phyloP scores from a whole-genome alignment of 768 basidiomycete genomes.

The Leccinum variicolor region DNA sequence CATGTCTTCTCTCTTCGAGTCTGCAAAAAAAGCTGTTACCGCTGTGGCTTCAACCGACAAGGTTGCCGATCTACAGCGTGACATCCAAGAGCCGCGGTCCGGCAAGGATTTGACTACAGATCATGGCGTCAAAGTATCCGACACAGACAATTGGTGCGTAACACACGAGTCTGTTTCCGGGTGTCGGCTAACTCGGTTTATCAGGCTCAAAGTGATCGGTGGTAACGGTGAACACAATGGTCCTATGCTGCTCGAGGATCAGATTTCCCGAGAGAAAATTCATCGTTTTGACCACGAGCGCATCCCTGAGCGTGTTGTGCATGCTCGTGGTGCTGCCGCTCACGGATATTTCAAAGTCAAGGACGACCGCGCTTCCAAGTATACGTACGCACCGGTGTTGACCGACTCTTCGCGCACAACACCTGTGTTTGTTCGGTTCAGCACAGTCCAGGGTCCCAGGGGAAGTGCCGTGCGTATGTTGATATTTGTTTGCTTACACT shows the following conservation, averaged over 20 bases:
- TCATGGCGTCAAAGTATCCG: slow-evolving; percentile 52
- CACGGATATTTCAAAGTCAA: slow-evolving; percentile 81
- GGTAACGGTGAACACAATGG: slow-evolving; percentile 49
- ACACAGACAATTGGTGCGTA: slow-evolving; percentile 64
- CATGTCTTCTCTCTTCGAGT: slow-evolving; percentile 17
- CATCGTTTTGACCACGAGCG: slow-evolving; percentile 84
- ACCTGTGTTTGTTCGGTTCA: slow-evolving; percentile 80
- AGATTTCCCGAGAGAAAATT: slow-evolving; percentile 71
- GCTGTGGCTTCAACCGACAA: slow-evolving; percentile 15
- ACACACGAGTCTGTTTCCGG: background rate
- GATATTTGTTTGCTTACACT: background rate
- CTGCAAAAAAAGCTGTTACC: slow-evolving; percentile 13
- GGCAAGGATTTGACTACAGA: slow-evolving; percentile 50
- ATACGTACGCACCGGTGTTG: slow-evolving; percentile 66
- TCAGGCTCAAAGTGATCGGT: slow-evolving; percentile 51
- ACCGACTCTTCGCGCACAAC: slow-evolving; percentile 72
- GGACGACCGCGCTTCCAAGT: slow-evolving; percentile 65
- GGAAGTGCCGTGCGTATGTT: slow-evolving; percentile 68
- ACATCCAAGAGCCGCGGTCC: slow-evolving; percentile 20
- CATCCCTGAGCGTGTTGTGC: slow-evolving; percentile 81
- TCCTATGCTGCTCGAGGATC: slow-evolving; percentile 76
- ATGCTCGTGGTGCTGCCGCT: slow-evolving; percentile 71
- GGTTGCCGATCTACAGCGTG: slow-evolving; percentile 22
- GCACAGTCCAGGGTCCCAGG: slow-evolving; percentile 76
- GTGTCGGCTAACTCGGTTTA: slow-evolving; percentile 4